A percentile compares a stretch with the other conserved stretches of the same genome.
These are phyloP conservation scores for Plasmodium knowlesi DNA, from an alignment of 169 alveolate genomes.

Conservation along the genomic window DNA sequence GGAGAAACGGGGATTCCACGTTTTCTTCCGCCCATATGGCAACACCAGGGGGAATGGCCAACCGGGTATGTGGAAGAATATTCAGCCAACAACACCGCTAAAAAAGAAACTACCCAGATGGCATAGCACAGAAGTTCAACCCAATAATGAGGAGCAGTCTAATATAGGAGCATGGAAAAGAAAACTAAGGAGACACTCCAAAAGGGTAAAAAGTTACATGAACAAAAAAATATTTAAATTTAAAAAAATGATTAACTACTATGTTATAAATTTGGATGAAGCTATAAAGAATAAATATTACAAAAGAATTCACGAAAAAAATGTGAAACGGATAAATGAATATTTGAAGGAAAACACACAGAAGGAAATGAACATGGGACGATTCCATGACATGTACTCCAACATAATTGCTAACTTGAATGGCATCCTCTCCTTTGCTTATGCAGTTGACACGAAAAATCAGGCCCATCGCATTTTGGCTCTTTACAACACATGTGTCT, in stretches of 20 bases:
- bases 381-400: constrained; percentile 19
- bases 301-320: constrained; percentile 11
- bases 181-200: neutral
- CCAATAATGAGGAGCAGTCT: neutral
- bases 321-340: constrained; percentile 10
- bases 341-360: constrained; percentile 20
- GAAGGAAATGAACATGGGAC: constrained; percentile 11
- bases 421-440: constrained; percentile 39
- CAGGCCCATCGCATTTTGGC: constrained; percentile 18
- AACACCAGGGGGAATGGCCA: neutral
- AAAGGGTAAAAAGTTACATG: neutral
- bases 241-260: constrained; percentile 35
- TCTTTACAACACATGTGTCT: neutral
- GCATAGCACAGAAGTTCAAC: neutral
- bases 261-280: constrained; percentile 27
- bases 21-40: constrained; percentile 32
- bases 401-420: constrained; percentile 25
- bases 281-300: constrained; percentile 25
- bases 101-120: neutral
- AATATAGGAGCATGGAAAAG: neutral
- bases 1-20: neutral
- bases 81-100: too few species aligned
- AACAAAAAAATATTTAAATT: neutral
- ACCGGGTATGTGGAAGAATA: neutral
- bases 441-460: neutral